Conservation (phyloP, 2,329 filamentous ascomycete genomes). For the Exophiala spinifera region DNA sequence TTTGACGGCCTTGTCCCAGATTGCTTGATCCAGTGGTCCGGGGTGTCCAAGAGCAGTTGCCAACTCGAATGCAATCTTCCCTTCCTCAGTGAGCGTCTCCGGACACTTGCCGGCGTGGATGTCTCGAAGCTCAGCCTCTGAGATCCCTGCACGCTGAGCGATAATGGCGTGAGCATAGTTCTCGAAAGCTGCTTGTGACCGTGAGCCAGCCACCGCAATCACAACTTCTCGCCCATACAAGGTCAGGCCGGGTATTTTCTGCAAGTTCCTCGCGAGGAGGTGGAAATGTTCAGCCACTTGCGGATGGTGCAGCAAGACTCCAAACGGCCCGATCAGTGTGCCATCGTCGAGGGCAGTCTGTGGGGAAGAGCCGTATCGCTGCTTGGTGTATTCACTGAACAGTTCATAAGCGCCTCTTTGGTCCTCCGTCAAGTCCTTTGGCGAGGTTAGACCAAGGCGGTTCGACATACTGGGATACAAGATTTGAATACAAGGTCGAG, state of each 20-base stretch:
- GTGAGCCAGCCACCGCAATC: slow-evolving; percentile 8
- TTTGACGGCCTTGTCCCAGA: slow-evolving; percentile 3
- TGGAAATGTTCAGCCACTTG: neutral
- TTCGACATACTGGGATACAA: slow-evolving; percentile 1
- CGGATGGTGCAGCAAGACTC: slow-evolving; percentile 7
- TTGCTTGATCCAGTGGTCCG: neutral
- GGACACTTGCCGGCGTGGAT: slow-evolving; percentile 10
- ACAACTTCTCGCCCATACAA: slow-evolving; percentile 5
- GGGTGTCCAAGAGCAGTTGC: slow-evolving; percentile 5
- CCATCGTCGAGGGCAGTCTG: neutral
- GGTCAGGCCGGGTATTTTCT: slow-evolving; percentile 5
- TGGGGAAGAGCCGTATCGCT: neutral
- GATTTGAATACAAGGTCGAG: neutral
- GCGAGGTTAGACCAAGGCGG: slow-evolving; percentile 1
- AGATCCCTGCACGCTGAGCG: slow-evolving; percentile 4
- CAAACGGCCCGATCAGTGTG: slow-evolving; percentile 3
- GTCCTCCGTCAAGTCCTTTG: neutral
- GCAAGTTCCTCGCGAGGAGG: neutral
- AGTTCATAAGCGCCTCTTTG: slow-evolving; percentile 1
- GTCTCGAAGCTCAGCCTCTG: slow-evolving; percentile 1
- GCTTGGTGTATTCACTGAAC: neutral
- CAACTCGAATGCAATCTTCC: slow-evolving; percentile 4
- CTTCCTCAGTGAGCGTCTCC: slow-evolving; percentile 5
- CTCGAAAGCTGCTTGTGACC: slow-evolving; percentile 5
- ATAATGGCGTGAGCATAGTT: slow-evolving; percentile 9